Base-by-base conservation (phyloP, 2,329 filamentous ascomycete genomes). In the Sordariomycetes sp. region DNA sequence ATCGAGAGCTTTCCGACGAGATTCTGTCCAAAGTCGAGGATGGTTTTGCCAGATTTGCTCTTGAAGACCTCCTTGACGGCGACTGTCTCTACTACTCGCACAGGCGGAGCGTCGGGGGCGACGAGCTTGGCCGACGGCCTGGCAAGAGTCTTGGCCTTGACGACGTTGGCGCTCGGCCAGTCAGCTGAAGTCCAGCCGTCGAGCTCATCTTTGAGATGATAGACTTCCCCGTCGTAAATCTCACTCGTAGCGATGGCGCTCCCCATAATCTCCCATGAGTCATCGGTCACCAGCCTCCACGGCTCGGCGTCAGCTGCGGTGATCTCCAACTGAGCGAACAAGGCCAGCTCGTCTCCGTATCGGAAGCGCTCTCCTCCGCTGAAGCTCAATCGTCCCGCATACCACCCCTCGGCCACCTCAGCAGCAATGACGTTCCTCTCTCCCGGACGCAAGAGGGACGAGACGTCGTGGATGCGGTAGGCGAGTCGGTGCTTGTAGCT, bases 1-100 rank as follows among this genome's bases (percentile, higher is more conserved):
- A n/a, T n/a, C n/a, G n/a, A n/a, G n/a, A n/a, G n/a, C n/a, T 56
- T 62, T 2, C 72, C 73, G 1, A 75, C 71, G 0, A 76, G 50
- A 40, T 77, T 75, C 43, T 77, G 71, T 3, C 71, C 70, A 45
- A 76, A 75, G 40, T 77, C 53, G 7, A 74, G 35, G 4, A 72
- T 47, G 0, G 51, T 59, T 38, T 66, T 68, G 1, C 66, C 63
- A 10, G 11, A 12, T 2, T 25, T 25, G 15, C n/a, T 25, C 8
- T 9, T n/a, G 23, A 34, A 26, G 1, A 34, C 21, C 0, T 59
- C 58, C 0, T 54, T 49, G 0, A 59, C 45, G 37, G 39, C 47
- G 8, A 55, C 53, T 17, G 6, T 27, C 23, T 26, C 23, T 10
- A 20, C 20, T n/a, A 25, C 21, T 12, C 63, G 53, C 1, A 71